Conservation (phyloP, 2,329 filamentous ascomycete genomes). For the Botrytis sinoallii region DNA sequence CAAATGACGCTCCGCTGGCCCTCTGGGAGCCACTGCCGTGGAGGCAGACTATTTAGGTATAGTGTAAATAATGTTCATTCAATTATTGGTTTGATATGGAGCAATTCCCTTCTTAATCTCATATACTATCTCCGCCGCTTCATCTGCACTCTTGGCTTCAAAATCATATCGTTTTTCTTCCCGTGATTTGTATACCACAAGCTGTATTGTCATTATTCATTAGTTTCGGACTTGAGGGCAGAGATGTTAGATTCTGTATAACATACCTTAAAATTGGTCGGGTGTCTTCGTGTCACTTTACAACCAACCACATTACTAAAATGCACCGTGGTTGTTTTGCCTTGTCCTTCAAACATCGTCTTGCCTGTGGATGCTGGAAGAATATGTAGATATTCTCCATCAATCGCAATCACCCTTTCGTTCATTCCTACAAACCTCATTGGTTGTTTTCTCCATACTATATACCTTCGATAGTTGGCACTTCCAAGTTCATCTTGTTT, state of each 20-base stretch:
- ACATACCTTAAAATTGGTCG: slow-evolving; percentile 72
- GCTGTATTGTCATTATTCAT: slow-evolving; percentile 39
- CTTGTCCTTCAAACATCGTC: slow-evolving; percentile 56
- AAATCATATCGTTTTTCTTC: slow-evolving; percentile 84
- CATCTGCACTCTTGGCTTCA: slow-evolving; percentile 67
- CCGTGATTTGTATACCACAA: slow-evolving; percentile 70
- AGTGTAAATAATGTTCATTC: neutral
- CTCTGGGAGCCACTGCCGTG: neutral
- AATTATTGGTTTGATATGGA: slow-evolving; percentile 47
- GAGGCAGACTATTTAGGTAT: neutral
- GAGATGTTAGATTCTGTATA: neutral
- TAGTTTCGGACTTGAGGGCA: neutral
- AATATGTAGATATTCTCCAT: slow-evolving; percentile 84
- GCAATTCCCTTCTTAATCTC: slow-evolving; percentile 76
- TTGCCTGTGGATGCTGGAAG: slow-evolving; percentile 69
- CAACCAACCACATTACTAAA: slow-evolving; percentile 80
- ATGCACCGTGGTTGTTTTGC: slow-evolving; percentile 77
- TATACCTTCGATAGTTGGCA: slow-evolving; percentile 70
- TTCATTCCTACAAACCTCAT: slow-evolving; percentile 77
- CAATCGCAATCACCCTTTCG: slow-evolving; percentile 73
- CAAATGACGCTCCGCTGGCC: neutral
- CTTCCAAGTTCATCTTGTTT: slow-evolving; percentile 57
- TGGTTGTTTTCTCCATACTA: slow-evolving; percentile 77
- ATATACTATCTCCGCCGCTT: slow-evolving; percentile 74
- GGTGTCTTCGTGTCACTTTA: slow-evolving; percentile 76